phyloP scores from a whole-genome alignment of 2,329 filamentous ascomycete species.

The Fusarium acutatum region DNA sequence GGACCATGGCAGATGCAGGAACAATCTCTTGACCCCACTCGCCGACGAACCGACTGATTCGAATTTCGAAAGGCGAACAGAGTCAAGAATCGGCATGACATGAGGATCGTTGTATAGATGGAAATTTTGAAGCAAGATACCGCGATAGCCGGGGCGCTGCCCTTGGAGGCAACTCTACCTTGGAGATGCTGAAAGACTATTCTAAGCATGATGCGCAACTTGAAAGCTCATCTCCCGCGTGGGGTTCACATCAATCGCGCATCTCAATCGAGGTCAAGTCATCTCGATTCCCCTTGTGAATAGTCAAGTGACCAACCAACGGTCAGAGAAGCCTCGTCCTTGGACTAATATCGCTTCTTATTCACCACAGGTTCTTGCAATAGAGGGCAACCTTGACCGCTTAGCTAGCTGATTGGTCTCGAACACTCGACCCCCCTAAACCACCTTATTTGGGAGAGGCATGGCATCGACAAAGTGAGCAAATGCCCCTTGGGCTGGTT shows the following conservation, averaged over 20 bases:
- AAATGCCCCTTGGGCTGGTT: conserved; percentile 23
- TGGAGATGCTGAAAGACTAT: background rate
- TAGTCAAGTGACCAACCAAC: conserved; percentile 30
- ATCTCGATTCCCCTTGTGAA: conserved; percentile 12
- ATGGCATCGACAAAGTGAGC: conserved; percentile 15
- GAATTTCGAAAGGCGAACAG: conserved; percentile 9
- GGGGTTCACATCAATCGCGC: conserved; percentile 15
- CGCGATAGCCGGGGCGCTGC: background rate
- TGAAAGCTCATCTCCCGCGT: conserved; percentile 35
- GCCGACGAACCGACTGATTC: conserved; percentile 37
- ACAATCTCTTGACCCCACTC: conserved; percentile 44
- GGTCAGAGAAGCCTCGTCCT: conserved; percentile 7
- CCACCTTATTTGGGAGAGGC: conserved; percentile 13
- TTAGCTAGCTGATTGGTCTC: conserved; percentile 28
- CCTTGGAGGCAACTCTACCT: background rate
- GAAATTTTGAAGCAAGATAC: background rate
- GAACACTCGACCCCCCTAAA: background rate
- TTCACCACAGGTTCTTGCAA: conserved; percentile 4
- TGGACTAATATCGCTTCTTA: conserved; percentile 39
- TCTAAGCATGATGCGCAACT: conserved; percentile 4
- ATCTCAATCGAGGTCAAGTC: background rate
- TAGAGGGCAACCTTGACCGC: conserved; percentile 8
- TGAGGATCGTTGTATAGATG: conserved; percentile 4
- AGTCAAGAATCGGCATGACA: conserved; percentile 5
- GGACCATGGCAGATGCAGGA: conserved; percentile 43